Percentiles rank a stretch among this genome's conserved stretches.
These are phyloP conservation scores for Fusarium papillatum DNA, from an alignment of 2,329 filamentous ascomycete genomes.

Conservation along the genomic window DNA sequence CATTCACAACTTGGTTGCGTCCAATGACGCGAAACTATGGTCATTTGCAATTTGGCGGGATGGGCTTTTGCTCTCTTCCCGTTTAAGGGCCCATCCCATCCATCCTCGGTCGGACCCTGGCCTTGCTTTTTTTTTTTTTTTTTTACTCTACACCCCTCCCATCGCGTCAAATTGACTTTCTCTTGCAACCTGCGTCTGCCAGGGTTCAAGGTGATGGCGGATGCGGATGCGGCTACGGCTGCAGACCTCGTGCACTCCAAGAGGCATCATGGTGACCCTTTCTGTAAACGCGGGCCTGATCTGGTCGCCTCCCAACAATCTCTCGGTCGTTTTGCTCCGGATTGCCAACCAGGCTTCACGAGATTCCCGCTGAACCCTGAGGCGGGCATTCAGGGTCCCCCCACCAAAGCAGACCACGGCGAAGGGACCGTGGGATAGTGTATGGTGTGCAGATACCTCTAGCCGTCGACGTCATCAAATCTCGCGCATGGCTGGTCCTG, in stretches of 20 bases:
- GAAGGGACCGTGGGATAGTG: background rate
- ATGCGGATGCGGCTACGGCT: constrained; percentile 2
- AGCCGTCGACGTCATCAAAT: constrained; percentile 29
- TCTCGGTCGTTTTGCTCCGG: constrained; percentile 44
- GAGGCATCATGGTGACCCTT: background rate
- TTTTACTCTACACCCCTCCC: constrained; percentile 19
- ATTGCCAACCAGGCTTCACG: constrained; percentile 11
- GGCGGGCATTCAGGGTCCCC: constrained; percentile 31
- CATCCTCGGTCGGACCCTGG: background rate
- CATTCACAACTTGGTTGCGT: constrained; percentile 4
- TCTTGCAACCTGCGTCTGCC: constrained; percentile 18
- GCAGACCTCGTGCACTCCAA: constrained; percentile 9
- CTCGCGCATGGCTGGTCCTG: background rate
- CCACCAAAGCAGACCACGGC: constrained; percentile 9
- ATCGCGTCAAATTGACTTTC: constrained; percentile 37
- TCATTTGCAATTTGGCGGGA: constrained; percentile 20
- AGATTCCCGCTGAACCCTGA: constrained; percentile 20
- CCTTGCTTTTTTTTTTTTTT: constrained; percentile 4
- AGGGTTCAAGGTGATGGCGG: constrained; percentile 6
- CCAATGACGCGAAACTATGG: constrained; percentile 21
- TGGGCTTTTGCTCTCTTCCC: background rate
- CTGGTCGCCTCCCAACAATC: constrained; percentile 4
- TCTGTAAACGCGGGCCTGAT: constrained; percentile 7
- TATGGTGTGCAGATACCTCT: constrained; percentile 10
- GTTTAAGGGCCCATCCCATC: background rate